Percentiles rank a stretch among this genome's conserved stretches.
Evolutionary conservation across 2,329 filamentous ascomycete species (phyloP).

Genomic region (Teratosphaeria destructans): DNA sequence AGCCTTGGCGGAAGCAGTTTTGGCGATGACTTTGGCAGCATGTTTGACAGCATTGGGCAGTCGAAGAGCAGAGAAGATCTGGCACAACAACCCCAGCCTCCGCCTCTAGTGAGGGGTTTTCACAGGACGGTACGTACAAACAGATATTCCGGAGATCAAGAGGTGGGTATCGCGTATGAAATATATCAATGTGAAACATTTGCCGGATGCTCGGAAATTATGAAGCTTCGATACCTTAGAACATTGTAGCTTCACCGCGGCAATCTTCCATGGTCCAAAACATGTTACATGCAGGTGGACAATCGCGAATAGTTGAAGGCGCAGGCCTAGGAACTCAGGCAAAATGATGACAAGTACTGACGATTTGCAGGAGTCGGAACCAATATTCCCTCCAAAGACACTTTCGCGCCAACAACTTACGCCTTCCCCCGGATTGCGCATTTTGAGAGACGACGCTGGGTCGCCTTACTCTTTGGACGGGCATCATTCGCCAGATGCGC

Average conservation of each 20-base stretch:
- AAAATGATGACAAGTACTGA: background rate
- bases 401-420: slow-evolving; percentile 20
- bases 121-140: slow-evolving; percentile 12
- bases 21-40: slow-evolving; percentile 25
- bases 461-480: slow-evolving; percentile 25
- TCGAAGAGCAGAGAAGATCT: slow-evolving; percentile 11
- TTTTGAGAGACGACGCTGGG: slow-evolving; percentile 13
- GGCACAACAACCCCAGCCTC: slow-evolving; percentile 11
- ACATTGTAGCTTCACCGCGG: background rate
- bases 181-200: background rate
- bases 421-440: slow-evolving; percentile 15
- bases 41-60: slow-evolving; percentile 23
- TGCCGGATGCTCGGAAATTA: background rate
- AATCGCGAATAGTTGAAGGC: background rate
- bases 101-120: slow-evolving; percentile 6
- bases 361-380: slow-evolving; percentile 21
- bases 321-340: background rate
- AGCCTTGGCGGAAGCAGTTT: slow-evolving; percentile 22
- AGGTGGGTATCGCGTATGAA: background rate
- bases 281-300: background rate
- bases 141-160: background rate
- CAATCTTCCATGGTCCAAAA: background rate
- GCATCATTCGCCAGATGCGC: slow-evolving; percentile 21
- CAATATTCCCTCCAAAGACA: slow-evolving; percentile 23
- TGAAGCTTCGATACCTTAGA: background rate